Evolutionary conservation across 768 basidiomycete genomes (phyloP), one percentile per base, ranked within the genome.

Genomic region (Kwoniella mangroviensis): DNA sequence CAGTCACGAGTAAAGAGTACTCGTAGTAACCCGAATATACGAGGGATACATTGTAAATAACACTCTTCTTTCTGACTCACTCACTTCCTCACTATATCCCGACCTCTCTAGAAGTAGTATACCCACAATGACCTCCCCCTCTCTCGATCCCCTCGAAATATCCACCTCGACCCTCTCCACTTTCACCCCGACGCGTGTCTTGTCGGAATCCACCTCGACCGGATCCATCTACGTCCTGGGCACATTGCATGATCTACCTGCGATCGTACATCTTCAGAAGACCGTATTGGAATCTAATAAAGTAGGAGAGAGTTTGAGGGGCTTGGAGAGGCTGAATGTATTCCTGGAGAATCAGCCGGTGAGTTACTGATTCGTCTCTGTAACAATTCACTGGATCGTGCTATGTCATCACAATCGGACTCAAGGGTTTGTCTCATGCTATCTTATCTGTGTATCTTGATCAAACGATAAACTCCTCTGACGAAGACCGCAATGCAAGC

Each of bases 281-380:
- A 74, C 68, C 0, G 75, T 72, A 2, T 67, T 83, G 59, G 69
- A 75, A 19, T 60, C 75, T 49, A 70, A 70, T 12, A 52, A 61
- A 43, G 75, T 71, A 3, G 34, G 61, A 9, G 67, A 57, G 34
- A 26, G 76, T 45, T 53, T 75, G 11, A 57, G 43, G 3, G 71
- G 73, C 2, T 69, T 84, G n/a, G 81, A 85, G 2, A 85, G 85
- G 41, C 89, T 91, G 3, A 89, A 95, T 71, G 77, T 94, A n/a
- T 88, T 90, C 45, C 84, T 95, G 49, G 91, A 93, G 80, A 92
- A 90, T 79, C 90, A 90, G 0, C 87, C 90, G 2, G 85, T 94
- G 67, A 80, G 85, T 7, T 7, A 15, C 3, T 26, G 15, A 34
- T 57, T 13, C 4, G 3, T 34, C 3, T 40, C 17, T 10, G 6